A percentile compares a stretch with the other conserved stretches of the same genome.
These are phyloP conservation scores for Hamigera avellanea DNA, from an alignment of 495 filamentous ascomycete genomes.

Conservation along the genomic window DNA sequence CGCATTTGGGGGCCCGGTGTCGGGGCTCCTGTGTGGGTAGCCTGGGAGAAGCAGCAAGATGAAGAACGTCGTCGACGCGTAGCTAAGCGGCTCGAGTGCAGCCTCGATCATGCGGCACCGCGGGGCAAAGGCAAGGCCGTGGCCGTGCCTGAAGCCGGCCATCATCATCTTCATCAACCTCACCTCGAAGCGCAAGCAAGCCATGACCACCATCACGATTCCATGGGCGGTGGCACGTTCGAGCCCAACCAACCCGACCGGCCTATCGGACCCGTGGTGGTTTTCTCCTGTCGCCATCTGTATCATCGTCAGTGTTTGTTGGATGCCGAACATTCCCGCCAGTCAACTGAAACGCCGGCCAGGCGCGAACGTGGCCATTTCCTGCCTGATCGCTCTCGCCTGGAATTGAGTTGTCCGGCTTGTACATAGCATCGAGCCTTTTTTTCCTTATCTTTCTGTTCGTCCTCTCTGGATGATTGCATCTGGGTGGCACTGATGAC, in stretches of 20 bases:
- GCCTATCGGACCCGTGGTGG: constrained; percentile 25
- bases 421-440: constrained; percentile 20
- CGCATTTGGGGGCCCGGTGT: constrained; percentile 86
- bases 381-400: constrained; percentile 17
- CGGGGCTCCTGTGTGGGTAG: constrained; percentile 63
- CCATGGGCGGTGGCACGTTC: constrained; percentile 9
- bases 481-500: constrained; percentile 1
- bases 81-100: constrained; percentile 16
- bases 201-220: constrained; percentile 4
- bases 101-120: constrained; percentile 15
- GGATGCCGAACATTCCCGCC: constrained; percentile 10
- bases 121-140: constrained; percentile 34
- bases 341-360: constrained; percentile 11
- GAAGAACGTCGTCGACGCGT: constrained; percentile 25
- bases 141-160: constrained; percentile 12
- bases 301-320: constrained; percentile 40
- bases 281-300: constrained; percentile 45
- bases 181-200: constrained; percentile 7
- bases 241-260: constrained; percentile 2
- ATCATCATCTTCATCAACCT: constrained; percentile 8
- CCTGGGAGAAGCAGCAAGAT: constrained; percentile 59
- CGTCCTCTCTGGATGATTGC: neutral
- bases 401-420: constrained; percentile 28
- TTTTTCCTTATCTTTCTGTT: constrained; percentile 11
- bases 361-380: constrained; percentile 13